Base-by-base conservation (phyloP, 2,329 filamentous ascomycete genomes). In the Colletotrichum karsti region DNA sequence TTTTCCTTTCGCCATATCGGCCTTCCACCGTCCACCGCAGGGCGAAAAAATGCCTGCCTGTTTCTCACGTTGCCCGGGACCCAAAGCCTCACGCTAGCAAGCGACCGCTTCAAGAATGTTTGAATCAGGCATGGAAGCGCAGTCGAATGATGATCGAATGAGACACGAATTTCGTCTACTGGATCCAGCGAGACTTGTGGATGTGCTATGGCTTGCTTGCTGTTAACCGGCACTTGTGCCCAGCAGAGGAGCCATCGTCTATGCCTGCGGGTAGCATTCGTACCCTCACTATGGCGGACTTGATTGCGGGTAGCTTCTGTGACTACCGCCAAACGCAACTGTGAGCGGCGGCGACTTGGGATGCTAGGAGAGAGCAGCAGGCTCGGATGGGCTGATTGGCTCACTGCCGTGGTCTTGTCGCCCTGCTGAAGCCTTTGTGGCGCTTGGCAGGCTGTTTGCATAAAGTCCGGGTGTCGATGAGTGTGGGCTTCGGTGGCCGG, bases 401-500 rank as follows among this genome's bases (percentile, higher is more conserved):
- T 57, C 42, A 33, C 33, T 65, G 55, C 20, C 55, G 30, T 20
- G 33, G 41, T 56, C 41, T 44, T 37, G 61, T 35, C 39, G 46
- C 39, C 44, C 44, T 20, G 28, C 20, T 28, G 46, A 24, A 30
- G 46, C 46, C 24, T 66, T 33, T 41, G 60, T 60, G 63, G 68
- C 41, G 50, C 68, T 70, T 70, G 68, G 68, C 68, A 69, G 41
- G 59, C 55, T 50, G 59, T 69, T 69, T 78, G 77, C 75, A 79
- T 78, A 70, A 79, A 77, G 75, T 77, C 75, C 67, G 69, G 66
- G 56, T 50, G 55, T 56, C 22, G 39, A 48, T 71, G 66, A 70
- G 71, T 70, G 65, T 66, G 69, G 66, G 57, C 67, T 64, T 61
- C 55, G 53, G 54, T 64, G 60, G 70, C 46, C 60, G 66, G 67